Evolutionary conservation across 1,284 basidiomycete species (phyloP).

Genomic region (Athelia sp.): DNA sequence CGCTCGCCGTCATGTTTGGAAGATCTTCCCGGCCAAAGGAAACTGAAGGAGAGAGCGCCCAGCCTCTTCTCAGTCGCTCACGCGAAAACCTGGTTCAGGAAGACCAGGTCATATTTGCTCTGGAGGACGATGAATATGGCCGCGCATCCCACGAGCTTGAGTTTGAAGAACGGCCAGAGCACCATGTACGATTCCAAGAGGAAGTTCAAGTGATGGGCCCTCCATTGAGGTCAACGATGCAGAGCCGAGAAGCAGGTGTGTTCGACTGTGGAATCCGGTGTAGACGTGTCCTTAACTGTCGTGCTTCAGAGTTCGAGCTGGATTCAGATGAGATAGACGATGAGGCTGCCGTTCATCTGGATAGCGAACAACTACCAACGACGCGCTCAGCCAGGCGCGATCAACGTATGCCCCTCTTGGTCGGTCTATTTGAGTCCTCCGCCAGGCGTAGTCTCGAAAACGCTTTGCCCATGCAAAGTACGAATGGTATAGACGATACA

Average conservation of each 20-base stretch:
- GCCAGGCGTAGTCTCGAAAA: constrained; percentile 50
- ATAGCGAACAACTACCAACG: constrained; percentile 23
- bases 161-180: constrained; percentile 13
- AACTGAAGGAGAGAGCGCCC: constrained; percentile 36
- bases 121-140: constrained; percentile 39
- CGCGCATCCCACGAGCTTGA: constrained; percentile 12
- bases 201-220: constrained; percentile 64
- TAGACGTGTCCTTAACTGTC: constrained; percentile 14
- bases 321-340: constrained; percentile 75
- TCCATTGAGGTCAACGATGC: constrained; percentile 59
- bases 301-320: constrained; percentile 62
- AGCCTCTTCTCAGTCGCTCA: constrained; percentile 48
- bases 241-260: constrained; percentile 75
- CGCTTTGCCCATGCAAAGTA: constrained; percentile 39
- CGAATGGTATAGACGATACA: constrained; percentile 33
- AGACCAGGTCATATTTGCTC: constrained; percentile 39
- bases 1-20: constrained; percentile 29
- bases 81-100: constrained; percentile 28
- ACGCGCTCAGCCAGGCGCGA: constrained; percentile 35
- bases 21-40: constrained; percentile 26
- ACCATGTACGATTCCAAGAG: constrained; percentile 58
- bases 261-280: too few relatives aligned
- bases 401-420: constrained; percentile 68
- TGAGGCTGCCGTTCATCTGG: constrained; percentile 35
- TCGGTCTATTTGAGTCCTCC: constrained; percentile 66